Conservation (phyloP, 371 early-diverging fungal species). For the Mucor circinelloides region DNA sequence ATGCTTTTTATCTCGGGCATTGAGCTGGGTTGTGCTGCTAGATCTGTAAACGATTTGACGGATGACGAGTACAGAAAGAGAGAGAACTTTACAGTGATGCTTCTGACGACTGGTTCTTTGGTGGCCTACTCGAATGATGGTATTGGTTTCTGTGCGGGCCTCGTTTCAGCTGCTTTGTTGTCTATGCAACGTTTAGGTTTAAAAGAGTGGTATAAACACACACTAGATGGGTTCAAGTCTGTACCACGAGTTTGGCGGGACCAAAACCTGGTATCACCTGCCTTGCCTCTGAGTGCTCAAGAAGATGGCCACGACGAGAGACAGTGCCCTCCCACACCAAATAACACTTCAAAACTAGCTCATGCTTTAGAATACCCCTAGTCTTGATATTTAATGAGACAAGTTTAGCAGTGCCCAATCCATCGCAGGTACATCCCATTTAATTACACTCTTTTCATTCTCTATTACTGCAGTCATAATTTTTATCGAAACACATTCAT, state of each 20-base stretch:
- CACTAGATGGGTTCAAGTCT: background rate
- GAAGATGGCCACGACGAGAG: background rate
- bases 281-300: background rate
- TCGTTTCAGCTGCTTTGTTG: constrained; percentile 52
- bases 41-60: constrained; percentile 55
- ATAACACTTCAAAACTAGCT: background rate
- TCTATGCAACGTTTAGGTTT: constrained; percentile 44
- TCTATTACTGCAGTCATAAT: too few relatives aligned
- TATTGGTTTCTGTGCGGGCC: constrained; percentile 76
- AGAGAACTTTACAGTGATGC: constrained; percentile 70
- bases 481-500: too few relatives aligned
- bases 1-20: constrained; percentile 85
- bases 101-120: constrained; percentile 69
- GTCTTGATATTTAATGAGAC: too few relatives aligned
- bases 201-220: constrained; percentile 18
- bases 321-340: background rate
- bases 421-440: too few relatives aligned
- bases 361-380: background rate
- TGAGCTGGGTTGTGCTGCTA: constrained; percentile 64
- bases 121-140: constrained; percentile 83
- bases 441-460: too few relatives aligned
- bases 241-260: constrained; percentile 13
- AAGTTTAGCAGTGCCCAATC: too few relatives aligned
- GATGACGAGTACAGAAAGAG: constrained; percentile 39
- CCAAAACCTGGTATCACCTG: constrained; percentile 1